Evolutionary conservation across 768 basidiomycete species (phyloP).

Genomic region (Exsudoporus frostii): DNA sequence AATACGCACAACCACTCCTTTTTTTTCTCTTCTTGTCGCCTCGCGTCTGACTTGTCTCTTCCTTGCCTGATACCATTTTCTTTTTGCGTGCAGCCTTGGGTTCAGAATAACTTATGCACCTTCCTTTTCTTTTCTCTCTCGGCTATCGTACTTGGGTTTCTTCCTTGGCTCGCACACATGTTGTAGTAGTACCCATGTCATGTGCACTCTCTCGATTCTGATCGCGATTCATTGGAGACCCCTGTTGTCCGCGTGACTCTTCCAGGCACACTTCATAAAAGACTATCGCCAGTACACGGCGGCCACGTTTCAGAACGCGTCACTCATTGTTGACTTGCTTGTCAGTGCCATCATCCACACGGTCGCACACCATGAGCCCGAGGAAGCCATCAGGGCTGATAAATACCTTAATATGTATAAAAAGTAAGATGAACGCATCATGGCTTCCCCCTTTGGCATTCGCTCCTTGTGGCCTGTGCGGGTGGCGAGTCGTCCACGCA

Average conservation of each 20-base stretch:
- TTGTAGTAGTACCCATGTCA: constrained; percentile 27
- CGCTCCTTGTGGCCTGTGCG: not conserved
- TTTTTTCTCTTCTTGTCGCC: not conserved
- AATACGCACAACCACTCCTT: constrained; percentile 24
- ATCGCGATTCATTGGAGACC: not conserved
- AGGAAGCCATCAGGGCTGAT: constrained; percentile 6
- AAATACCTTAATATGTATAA: too few relatives aligned
- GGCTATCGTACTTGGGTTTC: constrained; percentile 2
- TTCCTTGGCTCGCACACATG: constrained; percentile 18
- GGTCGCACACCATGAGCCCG: constrained; percentile 4
- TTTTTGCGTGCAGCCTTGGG: not conserved
- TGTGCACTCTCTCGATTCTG: constrained; percentile 5
- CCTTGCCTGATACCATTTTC: constrained; percentile 4
- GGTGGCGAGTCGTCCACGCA: not conserved
- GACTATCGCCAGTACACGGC: not conserved
- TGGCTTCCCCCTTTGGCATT: not conserved
- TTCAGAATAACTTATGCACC: constrained; percentile 24
- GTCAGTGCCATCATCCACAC: too few relatives aligned
- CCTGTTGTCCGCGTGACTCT: not conserved
- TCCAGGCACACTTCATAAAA: constrained; percentile 6
- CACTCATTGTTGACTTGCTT: not conserved
- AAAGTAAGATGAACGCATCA: not conserved
- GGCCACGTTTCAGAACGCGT: not conserved
- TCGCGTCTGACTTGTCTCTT: not conserved
- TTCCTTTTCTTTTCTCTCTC: constrained; percentile 5